Evolutionary conservation across 768 basidiomycete species (phyloP), one percentile per base, ranked within the genome.

Genomic region (Suillus weaverae): DNA sequence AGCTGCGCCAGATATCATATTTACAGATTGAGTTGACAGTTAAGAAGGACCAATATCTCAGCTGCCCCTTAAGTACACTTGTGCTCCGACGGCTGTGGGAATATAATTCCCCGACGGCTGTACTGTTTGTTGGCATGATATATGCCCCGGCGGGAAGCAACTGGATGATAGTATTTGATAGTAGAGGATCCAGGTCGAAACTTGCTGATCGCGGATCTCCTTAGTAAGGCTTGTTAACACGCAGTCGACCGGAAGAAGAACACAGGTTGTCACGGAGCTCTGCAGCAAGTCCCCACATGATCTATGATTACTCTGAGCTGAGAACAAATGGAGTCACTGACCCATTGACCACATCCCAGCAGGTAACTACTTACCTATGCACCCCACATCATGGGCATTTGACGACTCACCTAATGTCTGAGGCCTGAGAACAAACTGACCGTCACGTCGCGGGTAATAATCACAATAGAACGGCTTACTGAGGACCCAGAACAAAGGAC

Each of bases 1-100:
- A 38, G 22, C 43, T 30, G 10, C n/a, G 16, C 60, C 60, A 22
- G 38, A 41, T 39, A 64, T 30, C 63, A 64, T 64, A 18, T 5
- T 32, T 30, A 11, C 3, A 6, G 39, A 39, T 59, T 26, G 26
- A 30, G 39, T 30, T 8, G 22, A 39, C 26, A 30, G 26, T 39
- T 11, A 16, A 18, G 10, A 30, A 59, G 20, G 0, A 18, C 18
- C 18, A 30, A 4, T 9, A 48, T 48, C 11, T 14, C n/a, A n/a
- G n/a, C n/a, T 18, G 13, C 39, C 22, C 39, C 38, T 59, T 59
- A 41, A 59, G 30, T 30, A 18, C 9, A 32, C 38, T 41, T 59
- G 5, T 41, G 9, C 11, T 20, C 57, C 26, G 36, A 57, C 55
- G 36, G 57, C 18, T 30, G 14, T 13, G 26, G 3, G 39, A 59